These are phyloP conservation scores for Mycena citricolor DNA, from an alignment of 1,284 basidiomycete genomes.

Conservation along the genomic window DNA sequence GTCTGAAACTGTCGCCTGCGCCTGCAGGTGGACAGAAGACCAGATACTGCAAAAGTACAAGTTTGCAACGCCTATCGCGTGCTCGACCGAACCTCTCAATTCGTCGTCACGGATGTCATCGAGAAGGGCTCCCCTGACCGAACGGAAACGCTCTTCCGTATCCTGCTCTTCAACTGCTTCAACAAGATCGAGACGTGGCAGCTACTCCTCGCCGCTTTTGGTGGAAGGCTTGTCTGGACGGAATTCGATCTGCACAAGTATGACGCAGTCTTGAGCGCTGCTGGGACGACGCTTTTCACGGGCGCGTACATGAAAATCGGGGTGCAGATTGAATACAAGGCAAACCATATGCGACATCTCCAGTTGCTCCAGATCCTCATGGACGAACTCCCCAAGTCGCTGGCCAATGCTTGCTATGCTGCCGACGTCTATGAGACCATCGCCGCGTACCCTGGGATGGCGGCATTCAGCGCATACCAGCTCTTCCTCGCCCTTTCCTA, in stretches of 20 bases:
- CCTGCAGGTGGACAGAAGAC: slow-evolving; percentile 63
- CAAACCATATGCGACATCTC: slow-evolving; percentile 55
- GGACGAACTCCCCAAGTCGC: slow-evolving; percentile 43
- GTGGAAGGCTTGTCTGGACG: slow-evolving; percentile 48
- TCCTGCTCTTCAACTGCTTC: slow-evolving; percentile 61
- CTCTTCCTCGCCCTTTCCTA: slow-evolving; percentile 58
- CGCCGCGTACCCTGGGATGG: slow-evolving; percentile 57
- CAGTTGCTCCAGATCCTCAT: slow-evolving; percentile 56
- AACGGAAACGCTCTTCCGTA: slow-evolving; percentile 57
- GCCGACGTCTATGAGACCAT: slow-evolving; percentile 56
- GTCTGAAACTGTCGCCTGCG: no score
- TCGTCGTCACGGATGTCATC: slow-evolving; percentile 57
- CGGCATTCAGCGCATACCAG: slow-evolving; percentile 60
- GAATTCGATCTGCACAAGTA: slow-evolving; percentile 49
- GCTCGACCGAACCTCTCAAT: slow-evolving; percentile 60
- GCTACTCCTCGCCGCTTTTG: slow-evolving; percentile 45
- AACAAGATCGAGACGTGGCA: slow-evolving; percentile 63
- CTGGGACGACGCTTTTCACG: slow-evolving; percentile 52
- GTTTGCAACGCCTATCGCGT: slow-evolving; percentile 68
- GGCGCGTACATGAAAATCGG: slow-evolving; percentile 63
- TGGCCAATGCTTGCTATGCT: slow-evolving; percentile 45
- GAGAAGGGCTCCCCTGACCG: slow-evolving; percentile 56
- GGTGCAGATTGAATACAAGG: slow-evolving; percentile 37
- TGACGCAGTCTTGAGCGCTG: slow-evolving; percentile 41
- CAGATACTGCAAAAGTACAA: slow-evolving; percentile 44